Evolutionary conservation across 257 asterid species (phyloP).

Genomic region (Petrea volubilis): DNA sequence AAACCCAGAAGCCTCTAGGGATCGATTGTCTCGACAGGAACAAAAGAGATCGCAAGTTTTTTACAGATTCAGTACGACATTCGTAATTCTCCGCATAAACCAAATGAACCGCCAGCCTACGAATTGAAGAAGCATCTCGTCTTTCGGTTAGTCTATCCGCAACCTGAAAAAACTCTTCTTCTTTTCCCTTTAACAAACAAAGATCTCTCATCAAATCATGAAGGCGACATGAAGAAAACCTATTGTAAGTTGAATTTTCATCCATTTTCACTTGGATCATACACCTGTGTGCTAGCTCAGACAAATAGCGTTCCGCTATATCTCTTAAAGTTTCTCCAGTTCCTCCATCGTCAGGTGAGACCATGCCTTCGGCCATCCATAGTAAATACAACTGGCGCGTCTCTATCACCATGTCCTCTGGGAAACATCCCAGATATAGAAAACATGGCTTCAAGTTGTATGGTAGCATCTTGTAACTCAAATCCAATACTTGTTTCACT

Average conservation of each 20-base stretch:
- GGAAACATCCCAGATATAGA: conserved; percentile 11
- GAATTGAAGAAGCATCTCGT: no score
- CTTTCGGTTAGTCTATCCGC: not conserved
- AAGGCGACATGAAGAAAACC: not conserved
- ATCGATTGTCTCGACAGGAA: not conserved
- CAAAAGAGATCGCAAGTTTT: not conserved
- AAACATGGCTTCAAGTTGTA: conserved; percentile 27
- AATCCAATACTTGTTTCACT: not conserved
- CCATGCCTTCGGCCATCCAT: not conserved
- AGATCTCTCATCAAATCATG: conserved; percentile 25
- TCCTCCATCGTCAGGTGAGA: not conserved
- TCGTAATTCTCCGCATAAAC: no score
- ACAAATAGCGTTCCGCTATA: conserved; percentile 19
- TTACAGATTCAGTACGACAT: no score
- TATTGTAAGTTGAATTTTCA: not conserved
- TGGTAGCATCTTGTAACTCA: conserved; percentile 24
- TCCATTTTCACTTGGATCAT: conserved; percentile 19
- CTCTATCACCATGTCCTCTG: not conserved
- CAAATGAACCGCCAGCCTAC: no score
- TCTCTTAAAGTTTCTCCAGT: conserved; percentile 7
- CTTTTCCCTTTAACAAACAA: conserved; percentile 13
- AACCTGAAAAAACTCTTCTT: conserved; percentile 11
- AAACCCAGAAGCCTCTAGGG: no score
- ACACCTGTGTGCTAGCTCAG: conserved; percentile 10
- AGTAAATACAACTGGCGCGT: not conserved